Percentiles rank a stretch among this genome's conserved stretches.
phyloP scores from a whole-genome alignment of 805 yeast genomes.

The Candida boleticola region DNA sequence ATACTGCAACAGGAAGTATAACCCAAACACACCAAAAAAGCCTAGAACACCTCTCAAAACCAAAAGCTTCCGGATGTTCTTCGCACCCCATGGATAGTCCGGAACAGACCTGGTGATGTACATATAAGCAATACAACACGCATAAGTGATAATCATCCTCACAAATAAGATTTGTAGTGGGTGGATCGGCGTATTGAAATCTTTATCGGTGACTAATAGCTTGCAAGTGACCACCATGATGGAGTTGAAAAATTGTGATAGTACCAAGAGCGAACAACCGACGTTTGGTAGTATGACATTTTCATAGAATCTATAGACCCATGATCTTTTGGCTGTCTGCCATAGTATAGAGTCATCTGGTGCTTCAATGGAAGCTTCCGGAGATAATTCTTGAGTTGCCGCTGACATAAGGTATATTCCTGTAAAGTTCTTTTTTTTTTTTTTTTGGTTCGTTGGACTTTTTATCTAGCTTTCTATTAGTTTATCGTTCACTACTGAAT shows the following conservation, averaged over 20 bases:
- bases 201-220: conserved; percentile 64
- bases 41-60: conserved; percentile 69
- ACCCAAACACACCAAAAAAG: conserved; percentile 75
- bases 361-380: background rate
- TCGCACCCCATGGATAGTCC: conserved; percentile 71
- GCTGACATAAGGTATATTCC: background rate
- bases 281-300: conserved; percentile 24
- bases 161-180: conserved; percentile 77
- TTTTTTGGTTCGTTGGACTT: no score
- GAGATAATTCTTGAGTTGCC: background rate
- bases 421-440: background rate
- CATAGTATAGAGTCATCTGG: background rate
- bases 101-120: conserved; percentile 45
- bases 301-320: conserved; percentile 2
- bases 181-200: conserved; percentile 58
- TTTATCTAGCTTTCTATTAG: background rate
- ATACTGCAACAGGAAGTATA: conserved; percentile 72
- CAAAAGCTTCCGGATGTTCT: conserved; percentile 50
- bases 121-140: conserved; percentile 59
- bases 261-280: conserved; percentile 58
- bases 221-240: conserved; percentile 76
- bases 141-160: conserved; percentile 72
- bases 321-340: background rate
- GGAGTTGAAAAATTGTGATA: conserved; percentile 73
- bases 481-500: background rate